These are phyloP conservation scores for Cordyceps farinosa DNA, from an alignment of 2,329 filamentous ascomycete genomes.

Conservation along the genomic window DNA sequence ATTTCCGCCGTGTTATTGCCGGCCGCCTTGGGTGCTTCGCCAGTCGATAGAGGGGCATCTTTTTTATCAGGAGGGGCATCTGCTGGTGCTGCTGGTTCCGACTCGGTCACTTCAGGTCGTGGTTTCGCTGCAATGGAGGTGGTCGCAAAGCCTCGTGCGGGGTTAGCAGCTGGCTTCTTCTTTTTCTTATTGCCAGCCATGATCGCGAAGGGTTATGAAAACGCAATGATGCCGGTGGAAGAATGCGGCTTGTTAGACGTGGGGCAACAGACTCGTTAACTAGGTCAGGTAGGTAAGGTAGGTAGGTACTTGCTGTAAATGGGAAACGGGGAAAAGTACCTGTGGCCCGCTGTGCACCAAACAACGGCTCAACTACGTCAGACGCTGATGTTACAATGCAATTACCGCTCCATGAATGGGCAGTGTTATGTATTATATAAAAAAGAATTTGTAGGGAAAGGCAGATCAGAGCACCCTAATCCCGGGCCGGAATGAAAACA, in stretches of 20 bases:
- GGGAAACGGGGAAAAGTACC: neutral
- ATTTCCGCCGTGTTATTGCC: conserved; percentile 32
- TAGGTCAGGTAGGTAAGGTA: neutral
- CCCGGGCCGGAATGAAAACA: neutral
- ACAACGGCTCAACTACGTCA: neutral
- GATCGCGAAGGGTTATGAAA: conserved; percentile 18
- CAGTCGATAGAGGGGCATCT: conserved; percentile 31
- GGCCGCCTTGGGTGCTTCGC: conserved; percentile 19
- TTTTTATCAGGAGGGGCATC: conserved; percentile 10
- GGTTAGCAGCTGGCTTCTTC: conserved; percentile 84
- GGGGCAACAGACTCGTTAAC: neutral
- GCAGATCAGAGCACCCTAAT: neutral
- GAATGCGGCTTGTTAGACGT: neutral
- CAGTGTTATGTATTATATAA: too few relatives aligned
- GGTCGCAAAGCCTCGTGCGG: conserved; percentile 88
- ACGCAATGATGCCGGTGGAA: conserved; percentile 12
- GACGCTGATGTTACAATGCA: neutral
- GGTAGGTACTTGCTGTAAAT: neutral
- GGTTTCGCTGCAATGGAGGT: conserved; percentile 85
- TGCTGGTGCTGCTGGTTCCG: conserved; percentile 23
- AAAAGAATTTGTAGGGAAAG: too few relatives aligned
- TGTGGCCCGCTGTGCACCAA: neutral
- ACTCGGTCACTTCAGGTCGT: conserved; percentile 55
- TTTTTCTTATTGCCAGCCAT: conserved; percentile 82
- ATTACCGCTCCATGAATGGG: too few relatives aligned